phyloP scores from a whole-genome alignment of 345 rosid species.

The Eucalyptus cloeziana region DNA sequence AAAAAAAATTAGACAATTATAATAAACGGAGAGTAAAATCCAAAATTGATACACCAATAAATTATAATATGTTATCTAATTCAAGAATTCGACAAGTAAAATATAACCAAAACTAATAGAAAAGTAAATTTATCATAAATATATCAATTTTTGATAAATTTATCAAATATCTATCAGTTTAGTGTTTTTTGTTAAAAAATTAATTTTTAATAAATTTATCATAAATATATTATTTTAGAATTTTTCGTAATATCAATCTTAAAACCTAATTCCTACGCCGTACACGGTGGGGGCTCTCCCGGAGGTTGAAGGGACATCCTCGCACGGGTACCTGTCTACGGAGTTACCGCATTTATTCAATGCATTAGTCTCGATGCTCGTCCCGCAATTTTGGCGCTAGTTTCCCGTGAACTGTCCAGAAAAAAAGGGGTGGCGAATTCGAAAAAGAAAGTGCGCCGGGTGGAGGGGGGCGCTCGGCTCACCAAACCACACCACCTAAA shows the following conservation, averaged over 20 bases:
- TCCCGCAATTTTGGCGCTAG: not conserved
- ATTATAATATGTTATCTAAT: fast-evolving
- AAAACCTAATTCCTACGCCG: no score
- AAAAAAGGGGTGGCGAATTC: not conserved
- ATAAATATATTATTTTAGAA: no score
- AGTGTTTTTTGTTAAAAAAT: no score
- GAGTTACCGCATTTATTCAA: not conserved
- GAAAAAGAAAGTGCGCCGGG: not conserved
- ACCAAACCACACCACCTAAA: not conserved
- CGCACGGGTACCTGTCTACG: not conserved
- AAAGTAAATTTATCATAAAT: fast-evolving
- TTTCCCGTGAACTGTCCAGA: not conserved
- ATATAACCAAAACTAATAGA: fast-evolving
- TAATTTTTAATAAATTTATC: no score
- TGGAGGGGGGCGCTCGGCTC: not conserved
- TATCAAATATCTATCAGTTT: fast-evolving
- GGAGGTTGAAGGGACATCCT: no score
- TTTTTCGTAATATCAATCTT: no score
- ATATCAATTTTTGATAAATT: no score
- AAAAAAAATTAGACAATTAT: fast-evolving
- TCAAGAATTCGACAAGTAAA: fast-evolving
- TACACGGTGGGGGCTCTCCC: no score
- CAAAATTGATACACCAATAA: fast-evolving
- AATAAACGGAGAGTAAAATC: fast-evolving
- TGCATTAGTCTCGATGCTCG: not conserved